phyloP scores from a whole-genome alignment of 139 green algal species.

The Chlorella ohadii region DNA sequence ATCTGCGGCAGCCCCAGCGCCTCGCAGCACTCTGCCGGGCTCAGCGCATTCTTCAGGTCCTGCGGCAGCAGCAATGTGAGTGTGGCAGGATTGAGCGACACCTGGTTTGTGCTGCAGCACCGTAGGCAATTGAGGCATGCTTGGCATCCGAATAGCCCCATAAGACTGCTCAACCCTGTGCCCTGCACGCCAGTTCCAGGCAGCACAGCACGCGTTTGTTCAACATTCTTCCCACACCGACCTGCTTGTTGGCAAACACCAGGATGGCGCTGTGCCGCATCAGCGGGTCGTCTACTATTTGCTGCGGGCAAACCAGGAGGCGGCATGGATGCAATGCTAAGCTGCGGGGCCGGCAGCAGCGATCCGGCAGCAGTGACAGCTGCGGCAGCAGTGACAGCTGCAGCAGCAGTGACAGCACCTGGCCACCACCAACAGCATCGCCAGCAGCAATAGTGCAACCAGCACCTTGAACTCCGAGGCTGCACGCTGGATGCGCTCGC shows the following conservation, averaged over 20 bases:
- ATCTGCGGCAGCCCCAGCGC: slow-evolving; percentile 86
- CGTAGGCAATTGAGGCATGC: too few species aligned
- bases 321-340: background rate
- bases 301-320: slow-evolving; percentile 39
- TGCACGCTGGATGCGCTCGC: slow-evolving; percentile 85
- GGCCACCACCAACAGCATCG: background rate
- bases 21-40: slow-evolving; percentile 87
- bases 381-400: background rate
- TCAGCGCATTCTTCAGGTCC: slow-evolving; percentile 61
- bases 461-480: slow-evolving; percentile 87
- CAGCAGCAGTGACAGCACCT: background rate
- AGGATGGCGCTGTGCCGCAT: slow-evolving; percentile 96
- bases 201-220: background rate
- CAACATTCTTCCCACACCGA: slow-evolving; percentile 13
- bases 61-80: background rate
- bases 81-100: too few species aligned
- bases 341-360: background rate
- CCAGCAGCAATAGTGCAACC: background rate
- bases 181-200: too few species aligned
- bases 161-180: too few species aligned
- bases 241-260: slow-evolving; percentile 99
- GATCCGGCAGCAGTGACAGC: background rate
- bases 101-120: too few species aligned
- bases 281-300: slow-evolving; percentile 92
- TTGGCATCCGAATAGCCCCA: too few species aligned